Percentiles rank a stretch among this genome's conserved stretches.
phyloP scores from a whole-genome alignment of 2,329 filamentous ascomycete genomes.

The Canariomyces notabilis region DNA sequence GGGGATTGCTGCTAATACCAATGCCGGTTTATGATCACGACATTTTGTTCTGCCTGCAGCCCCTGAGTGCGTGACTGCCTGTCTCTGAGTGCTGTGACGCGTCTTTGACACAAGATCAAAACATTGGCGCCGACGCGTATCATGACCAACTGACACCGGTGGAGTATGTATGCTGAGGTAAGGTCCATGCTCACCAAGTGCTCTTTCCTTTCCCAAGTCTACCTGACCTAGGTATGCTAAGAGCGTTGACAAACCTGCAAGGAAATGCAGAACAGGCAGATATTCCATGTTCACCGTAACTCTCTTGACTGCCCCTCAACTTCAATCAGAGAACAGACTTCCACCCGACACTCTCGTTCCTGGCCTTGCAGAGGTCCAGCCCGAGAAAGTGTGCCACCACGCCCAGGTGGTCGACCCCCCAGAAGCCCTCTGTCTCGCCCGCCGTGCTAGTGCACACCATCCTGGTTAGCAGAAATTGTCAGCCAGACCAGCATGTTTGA shows the following conservation, averaged over 20 bases:
- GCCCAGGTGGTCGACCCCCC: slow-evolving; percentile 37
- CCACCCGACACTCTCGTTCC: slow-evolving; percentile 26
- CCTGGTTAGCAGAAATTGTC: too few species aligned
- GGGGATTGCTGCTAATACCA: slow-evolving; percentile 21
- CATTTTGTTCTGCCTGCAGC: neutral
- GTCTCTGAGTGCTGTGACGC: slow-evolving; percentile 9
- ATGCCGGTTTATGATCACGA: slow-evolving; percentile 22
- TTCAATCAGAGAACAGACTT: slow-evolving; percentile 29
- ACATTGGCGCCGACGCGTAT: neutral
- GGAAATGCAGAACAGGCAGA: too few species aligned
- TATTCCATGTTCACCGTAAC: neutral
- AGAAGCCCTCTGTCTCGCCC: slow-evolving; percentile 34
- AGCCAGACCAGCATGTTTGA: too few species aligned
- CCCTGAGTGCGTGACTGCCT: neutral
- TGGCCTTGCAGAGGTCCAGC: slow-evolving; percentile 21
- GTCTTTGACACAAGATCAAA: neutral
- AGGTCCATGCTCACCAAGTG: too few species aligned
- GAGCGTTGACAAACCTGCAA: too few species aligned
- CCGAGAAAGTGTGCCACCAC: slow-evolving; percentile 33
- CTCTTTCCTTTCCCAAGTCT: too few species aligned
- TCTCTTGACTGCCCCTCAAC: neutral
- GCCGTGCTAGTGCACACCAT: slow-evolving; percentile 31
- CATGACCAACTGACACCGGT: too few species aligned
- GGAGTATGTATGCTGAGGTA: too few species aligned
- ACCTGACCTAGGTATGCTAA: too few species aligned